phyloP scores from a whole-genome alignment of 1,139 yeast species.

The Maudiozyma humilis region DNA sequence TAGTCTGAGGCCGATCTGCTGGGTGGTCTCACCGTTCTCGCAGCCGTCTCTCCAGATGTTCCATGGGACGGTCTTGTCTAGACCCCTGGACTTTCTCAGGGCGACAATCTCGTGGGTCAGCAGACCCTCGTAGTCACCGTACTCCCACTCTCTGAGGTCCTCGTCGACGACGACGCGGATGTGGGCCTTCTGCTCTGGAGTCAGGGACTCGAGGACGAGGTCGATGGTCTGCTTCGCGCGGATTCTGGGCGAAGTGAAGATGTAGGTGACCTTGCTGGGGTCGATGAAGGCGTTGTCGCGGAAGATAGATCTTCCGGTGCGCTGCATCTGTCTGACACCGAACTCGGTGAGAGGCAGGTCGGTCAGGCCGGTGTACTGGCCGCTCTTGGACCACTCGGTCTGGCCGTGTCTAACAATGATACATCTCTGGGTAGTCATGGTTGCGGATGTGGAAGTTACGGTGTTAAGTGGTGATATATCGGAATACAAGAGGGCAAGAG shows the following conservation, averaged over 20 bases:
- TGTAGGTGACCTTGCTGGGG: slow-evolving; percentile 52
- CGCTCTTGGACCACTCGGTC: slow-evolving; percentile 91
- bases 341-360: slow-evolving; percentile 69
- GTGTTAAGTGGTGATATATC: too few species aligned
- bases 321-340: slow-evolving; percentile 68
- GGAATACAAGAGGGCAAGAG: too few species aligned
- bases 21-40: slow-evolving; percentile 72
- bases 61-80: slow-evolving; percentile 56
- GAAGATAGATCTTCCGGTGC: slow-evolving; percentile 65
- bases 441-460: too few species aligned
- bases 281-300: slow-evolving; percentile 51
- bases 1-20: slow-evolving; percentile 58
- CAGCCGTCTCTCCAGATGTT: slow-evolving; percentile 88
- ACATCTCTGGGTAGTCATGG: slow-evolving; percentile 37
- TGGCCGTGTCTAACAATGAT: slow-evolving; percentile 72
- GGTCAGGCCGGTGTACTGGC: slow-evolving; percentile 82
- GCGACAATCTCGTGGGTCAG: slow-evolving; percentile 56
- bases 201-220: slow-evolving; percentile 43
- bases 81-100: slow-evolving; percentile 53
- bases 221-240: slow-evolving; percentile 73
- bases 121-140: slow-evolving; percentile 90
- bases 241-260: slow-evolving; percentile 70
- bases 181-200: slow-evolving; percentile 39
- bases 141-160: slow-evolving; percentile 86
- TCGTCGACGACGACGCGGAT: slow-evolving; percentile 50